phyloP scores from a whole-genome alignment of 148 eudicot species.

The Bassia scoparia region DNA sequence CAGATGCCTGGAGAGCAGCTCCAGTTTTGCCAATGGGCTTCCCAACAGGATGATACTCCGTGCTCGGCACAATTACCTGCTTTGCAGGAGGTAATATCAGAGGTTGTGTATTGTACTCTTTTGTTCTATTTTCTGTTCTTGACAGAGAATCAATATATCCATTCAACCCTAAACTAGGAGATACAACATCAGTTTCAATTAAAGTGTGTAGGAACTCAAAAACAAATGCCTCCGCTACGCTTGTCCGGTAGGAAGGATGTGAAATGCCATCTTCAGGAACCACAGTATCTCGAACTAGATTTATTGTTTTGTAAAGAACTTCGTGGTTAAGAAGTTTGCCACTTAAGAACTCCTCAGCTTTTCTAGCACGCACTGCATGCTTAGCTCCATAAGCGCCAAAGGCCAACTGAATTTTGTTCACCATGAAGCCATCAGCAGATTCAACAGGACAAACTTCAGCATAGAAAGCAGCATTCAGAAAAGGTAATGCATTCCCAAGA shows the following conservation, averaged over 20 bases:
- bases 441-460: slow-evolving; percentile 45
- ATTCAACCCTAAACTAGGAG: slow-evolving; percentile 23
- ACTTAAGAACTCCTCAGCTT: slow-evolving; percentile 52
- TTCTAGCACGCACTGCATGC: slow-evolving; percentile 68
- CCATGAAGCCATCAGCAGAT: slow-evolving; percentile 28
- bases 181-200: slow-evolving; percentile 18
- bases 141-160: slow-evolving; percentile 26
- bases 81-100: slow-evolving; percentile 57
- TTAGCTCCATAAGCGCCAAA: slow-evolving; percentile 76
- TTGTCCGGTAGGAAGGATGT: slow-evolving; percentile 54
- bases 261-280: slow-evolving; percentile 61
- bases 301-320: slow-evolving; percentile 54
- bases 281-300: slow-evolving; percentile 44
- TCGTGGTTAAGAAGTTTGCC: slow-evolving; percentile 42
- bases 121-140: neutral
- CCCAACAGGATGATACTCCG: slow-evolving; percentile 70
- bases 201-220: slow-evolving; percentile 60
- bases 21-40: slow-evolving; percentile 65
- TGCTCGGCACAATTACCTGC: slow-evolving; percentile 54
- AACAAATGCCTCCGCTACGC: slow-evolving; percentile 76
- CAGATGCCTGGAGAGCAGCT: slow-evolving; percentile 89
- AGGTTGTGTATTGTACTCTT: slow-evolving; percentile 10
- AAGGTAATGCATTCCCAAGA: slow-evolving; percentile 78
- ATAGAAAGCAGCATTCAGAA: slow-evolving; percentile 78
- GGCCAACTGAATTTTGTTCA: slow-evolving; percentile 54